phyloP scores from a whole-genome alignment of 2,329 filamentous ascomycete species.

The Colletotrichum cuscutae region DNA sequence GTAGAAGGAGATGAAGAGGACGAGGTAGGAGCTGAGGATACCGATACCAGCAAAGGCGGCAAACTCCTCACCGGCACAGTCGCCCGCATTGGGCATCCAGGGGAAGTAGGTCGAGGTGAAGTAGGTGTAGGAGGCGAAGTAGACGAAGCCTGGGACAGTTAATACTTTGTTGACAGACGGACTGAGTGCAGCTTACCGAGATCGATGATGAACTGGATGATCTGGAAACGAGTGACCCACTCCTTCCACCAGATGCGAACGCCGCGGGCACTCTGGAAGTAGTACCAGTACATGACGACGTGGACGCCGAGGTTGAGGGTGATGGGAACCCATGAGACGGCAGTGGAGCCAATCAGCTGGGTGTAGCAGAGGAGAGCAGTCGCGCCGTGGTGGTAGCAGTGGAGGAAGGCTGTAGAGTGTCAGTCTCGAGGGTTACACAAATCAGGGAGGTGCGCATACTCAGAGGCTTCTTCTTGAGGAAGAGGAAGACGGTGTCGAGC shows the following conservation, averaged over 20 bases:
- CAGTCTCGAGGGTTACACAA: constrained; percentile 39
- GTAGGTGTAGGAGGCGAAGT: constrained; percentile 99
- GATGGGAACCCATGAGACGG: constrained; percentile 96
- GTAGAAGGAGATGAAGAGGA: constrained; percentile 99
- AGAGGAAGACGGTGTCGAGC: constrained; percentile 94
- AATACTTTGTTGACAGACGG: constrained; percentile 6
- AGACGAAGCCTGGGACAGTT: constrained; percentile 80
- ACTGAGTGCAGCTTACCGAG: constrained; percentile 71
- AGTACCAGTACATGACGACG: constrained; percentile 99
- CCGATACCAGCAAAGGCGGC: constrained; percentile 92
- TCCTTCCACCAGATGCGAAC: constrained; percentile 99
- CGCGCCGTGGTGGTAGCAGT: constrained; percentile 98
- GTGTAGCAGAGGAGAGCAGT: constrained; percentile 98
- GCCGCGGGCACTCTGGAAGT: constrained; percentile 97
- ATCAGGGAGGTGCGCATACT: constrained; percentile 60
- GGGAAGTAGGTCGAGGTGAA: constrained; percentile 92
- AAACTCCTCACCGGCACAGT: constrained; percentile 96
- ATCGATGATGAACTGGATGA: constrained; percentile 96
- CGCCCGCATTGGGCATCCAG: constrained; percentile 83
- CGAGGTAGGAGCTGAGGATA: constrained; percentile 92
- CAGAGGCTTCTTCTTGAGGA: constrained; percentile 99
- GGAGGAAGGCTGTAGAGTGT: constrained; percentile 80
- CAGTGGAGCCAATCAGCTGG: constrained; percentile 90
- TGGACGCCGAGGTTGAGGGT: constrained; percentile 92
- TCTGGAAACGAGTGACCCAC: constrained; percentile 98